phyloP scores from a whole-genome alignment of 345 rosid genomes.

The Schrenkiella parvula region DNA sequence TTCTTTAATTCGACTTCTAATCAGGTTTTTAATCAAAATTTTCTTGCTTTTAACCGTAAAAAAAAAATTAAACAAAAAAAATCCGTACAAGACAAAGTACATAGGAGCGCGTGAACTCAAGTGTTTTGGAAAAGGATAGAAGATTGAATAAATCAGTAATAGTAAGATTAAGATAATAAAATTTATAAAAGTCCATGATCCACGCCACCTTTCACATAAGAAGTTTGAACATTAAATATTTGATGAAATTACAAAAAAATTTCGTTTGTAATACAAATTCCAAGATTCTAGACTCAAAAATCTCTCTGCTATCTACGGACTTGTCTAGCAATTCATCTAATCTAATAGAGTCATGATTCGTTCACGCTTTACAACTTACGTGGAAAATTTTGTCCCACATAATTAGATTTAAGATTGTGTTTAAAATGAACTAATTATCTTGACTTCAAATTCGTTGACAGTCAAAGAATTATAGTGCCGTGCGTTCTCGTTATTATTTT shows the following conservation, averaged over 20 bases:
- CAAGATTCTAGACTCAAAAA: slow-evolving; percentile 14
- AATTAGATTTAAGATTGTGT: slow-evolving; percentile 11
- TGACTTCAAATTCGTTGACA: background rate
- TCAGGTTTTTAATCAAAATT: background rate
- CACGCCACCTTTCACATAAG: slow-evolving; percentile 19
- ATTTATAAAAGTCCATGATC: slow-evolving; percentile 23
- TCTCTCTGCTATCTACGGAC: background rate
- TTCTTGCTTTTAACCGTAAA: background rate
- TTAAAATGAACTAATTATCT: slow-evolving; percentile 3
- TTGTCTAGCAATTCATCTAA: background rate
- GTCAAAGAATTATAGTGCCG: slow-evolving; percentile 15
- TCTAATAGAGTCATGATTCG: background rate
- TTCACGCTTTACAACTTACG: background rate
- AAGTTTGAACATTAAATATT: slow-evolving; percentile 15
- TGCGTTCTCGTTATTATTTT: background rate
- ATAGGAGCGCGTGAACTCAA: slow-evolving; percentile 21
- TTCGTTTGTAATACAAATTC: background rate
- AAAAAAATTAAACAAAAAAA: background rate
- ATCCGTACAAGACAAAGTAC: slow-evolving; percentile 21
- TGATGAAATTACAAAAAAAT: background rate
- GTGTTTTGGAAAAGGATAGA: slow-evolving; percentile 20
- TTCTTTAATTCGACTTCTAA: background rate
- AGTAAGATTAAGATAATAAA: background rate
- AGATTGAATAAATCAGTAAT: background rate
- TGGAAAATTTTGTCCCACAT: slow-evolving; percentile 9